Conservation (phyloP, 2,329 filamentous ascomycete genomes). For the Zopfia rhizophila region DNA sequence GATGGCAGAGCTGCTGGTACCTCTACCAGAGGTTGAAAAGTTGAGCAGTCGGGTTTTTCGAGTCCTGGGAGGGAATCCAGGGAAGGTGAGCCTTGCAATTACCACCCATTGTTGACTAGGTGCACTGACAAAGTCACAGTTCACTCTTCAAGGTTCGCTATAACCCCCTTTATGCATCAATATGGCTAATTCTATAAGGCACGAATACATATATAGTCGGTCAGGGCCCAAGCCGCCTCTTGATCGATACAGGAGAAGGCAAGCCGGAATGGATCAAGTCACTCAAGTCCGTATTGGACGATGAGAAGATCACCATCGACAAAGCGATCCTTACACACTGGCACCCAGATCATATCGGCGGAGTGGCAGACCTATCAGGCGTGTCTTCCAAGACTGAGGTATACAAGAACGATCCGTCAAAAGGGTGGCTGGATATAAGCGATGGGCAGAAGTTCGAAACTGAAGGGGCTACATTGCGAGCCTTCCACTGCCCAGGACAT, state of each 20-base stretch:
- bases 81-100: slow-evolving; percentile 68
- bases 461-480: slow-evolving; percentile 73
- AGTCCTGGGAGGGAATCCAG: slow-evolving; percentile 89
- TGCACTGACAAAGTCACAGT: slow-evolving; percentile 53
- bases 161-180: background rate
- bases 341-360: slow-evolving; percentile 87
- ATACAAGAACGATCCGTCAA: slow-evolving; percentile 71
- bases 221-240: slow-evolving; percentile 74
- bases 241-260: slow-evolving; percentile 93
- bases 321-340: slow-evolving; percentile 86
- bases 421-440: slow-evolving; percentile 63
- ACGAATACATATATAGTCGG: slow-evolving; percentile 97
- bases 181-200: slow-evolving; percentile 59
- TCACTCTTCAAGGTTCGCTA: slow-evolving; percentile 68
- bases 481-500: slow-evolving; percentile 78
- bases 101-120: background rate
- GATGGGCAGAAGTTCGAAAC: slow-evolving; percentile 66
- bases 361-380: slow-evolving; percentile 74
- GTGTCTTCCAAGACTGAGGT: slow-evolving; percentile 72
- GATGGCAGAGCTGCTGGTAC: slow-evolving; percentile 71
- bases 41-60: slow-evolving; percentile 82
- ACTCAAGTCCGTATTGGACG: slow-evolving; percentile 70
- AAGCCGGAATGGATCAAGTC: slow-evolving; percentile 75
- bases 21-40: slow-evolving; percentile 78
- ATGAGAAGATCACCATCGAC: slow-evolving; percentile 76